Conservation (phyloP, 345 rosid genomes). For the Jatropha curcas region DNA sequence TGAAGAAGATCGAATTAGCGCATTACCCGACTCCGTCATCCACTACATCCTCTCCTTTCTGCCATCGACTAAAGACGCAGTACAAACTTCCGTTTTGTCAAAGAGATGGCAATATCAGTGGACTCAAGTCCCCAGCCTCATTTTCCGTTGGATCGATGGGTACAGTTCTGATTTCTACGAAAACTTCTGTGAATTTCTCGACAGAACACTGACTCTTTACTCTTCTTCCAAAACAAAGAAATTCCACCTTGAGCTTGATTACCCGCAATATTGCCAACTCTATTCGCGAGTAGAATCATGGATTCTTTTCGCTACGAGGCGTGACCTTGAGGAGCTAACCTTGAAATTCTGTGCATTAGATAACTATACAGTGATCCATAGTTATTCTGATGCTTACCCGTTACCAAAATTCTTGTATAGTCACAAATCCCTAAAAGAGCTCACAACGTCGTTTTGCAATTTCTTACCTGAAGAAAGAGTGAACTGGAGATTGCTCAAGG, state of each 20-base stretch:
- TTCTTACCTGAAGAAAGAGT: background rate
- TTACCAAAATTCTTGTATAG: background rate
- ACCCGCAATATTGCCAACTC: background rate
- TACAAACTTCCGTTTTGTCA: conserved; percentile 18
- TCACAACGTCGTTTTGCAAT: background rate
- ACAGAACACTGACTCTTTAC: background rate
- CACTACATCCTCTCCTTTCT: conserved; percentile 11
- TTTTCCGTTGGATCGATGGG: background rate
- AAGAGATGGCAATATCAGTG: conserved; percentile 8
- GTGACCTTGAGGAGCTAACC: background rate
- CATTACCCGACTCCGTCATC: background rate
- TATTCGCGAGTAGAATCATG: background rate
- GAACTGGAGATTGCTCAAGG: background rate
- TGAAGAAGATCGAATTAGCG: conserved; percentile 5
- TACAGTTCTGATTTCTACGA: background rate
- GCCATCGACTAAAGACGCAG: conserved; percentile 6
- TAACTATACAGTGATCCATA: background rate
- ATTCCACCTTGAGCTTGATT: background rate
- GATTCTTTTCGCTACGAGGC: background rate
- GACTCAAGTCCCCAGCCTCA: conserved; percentile 1
- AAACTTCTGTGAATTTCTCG: background rate
- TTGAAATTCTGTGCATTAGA: background rate
- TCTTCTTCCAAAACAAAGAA: background rate
- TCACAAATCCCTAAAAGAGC: background rate
- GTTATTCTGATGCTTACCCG: background rate